Percentiles rank a stretch among this genome's conserved stretches.
Conservation (phyloP, 768 basidiomycete species). For the Leccinum fibrillosum region DNA sequence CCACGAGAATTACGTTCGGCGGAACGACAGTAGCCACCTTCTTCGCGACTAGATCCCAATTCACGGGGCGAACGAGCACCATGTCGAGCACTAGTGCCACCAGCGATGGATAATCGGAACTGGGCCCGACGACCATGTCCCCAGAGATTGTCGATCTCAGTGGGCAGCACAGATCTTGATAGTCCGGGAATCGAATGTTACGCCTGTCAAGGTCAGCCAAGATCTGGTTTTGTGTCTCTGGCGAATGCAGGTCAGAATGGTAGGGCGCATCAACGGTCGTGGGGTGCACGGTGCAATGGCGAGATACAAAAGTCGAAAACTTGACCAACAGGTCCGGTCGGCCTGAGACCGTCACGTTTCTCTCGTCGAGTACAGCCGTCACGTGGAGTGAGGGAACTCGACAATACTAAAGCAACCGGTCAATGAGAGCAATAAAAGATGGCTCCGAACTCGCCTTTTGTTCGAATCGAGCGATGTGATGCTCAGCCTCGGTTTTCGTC, state of each 20-base stretch:
- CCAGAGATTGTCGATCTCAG: slow-evolving; percentile 48
- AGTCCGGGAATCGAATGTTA: slow-evolving; percentile 49
- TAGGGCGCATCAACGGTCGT: slow-evolving; percentile 52
- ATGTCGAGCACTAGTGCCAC: slow-evolving; percentile 37
- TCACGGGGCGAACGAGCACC: slow-evolving; percentile 48
- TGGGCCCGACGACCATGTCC: slow-evolving; percentile 26
- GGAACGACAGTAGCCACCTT: too few relatives aligned
- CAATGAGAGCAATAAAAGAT: not conserved
- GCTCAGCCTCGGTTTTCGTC: slow-evolving; percentile 21
- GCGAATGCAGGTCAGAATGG: slow-evolving; percentile 36
- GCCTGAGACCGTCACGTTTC: slow-evolving; percentile 55
- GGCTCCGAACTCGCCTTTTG: slow-evolving; percentile 13
- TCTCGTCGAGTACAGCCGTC: slow-evolving; percentile 48
- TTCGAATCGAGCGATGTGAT: slow-evolving; percentile 25
- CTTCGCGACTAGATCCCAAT: slow-evolving; percentile 42
- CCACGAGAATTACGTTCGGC: slow-evolving; percentile 20
- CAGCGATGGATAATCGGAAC: slow-evolving; percentile 26
- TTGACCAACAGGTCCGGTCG: slow-evolving; percentile 45
- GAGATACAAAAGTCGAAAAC: slow-evolving; percentile 40
- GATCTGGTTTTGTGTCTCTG: slow-evolving; percentile 37
- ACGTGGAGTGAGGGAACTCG: slow-evolving; percentile 36
- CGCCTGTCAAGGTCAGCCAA: slow-evolving; percentile 42
- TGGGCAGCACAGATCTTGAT: slow-evolving; percentile 44
- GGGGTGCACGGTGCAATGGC: slow-evolving; percentile 36
- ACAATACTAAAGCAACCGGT: slow-evolving; percentile 6